Evolutionary conservation across 2,329 filamentous ascomycete species (phyloP).

Genomic region (Aspergillus sp.): DNA sequence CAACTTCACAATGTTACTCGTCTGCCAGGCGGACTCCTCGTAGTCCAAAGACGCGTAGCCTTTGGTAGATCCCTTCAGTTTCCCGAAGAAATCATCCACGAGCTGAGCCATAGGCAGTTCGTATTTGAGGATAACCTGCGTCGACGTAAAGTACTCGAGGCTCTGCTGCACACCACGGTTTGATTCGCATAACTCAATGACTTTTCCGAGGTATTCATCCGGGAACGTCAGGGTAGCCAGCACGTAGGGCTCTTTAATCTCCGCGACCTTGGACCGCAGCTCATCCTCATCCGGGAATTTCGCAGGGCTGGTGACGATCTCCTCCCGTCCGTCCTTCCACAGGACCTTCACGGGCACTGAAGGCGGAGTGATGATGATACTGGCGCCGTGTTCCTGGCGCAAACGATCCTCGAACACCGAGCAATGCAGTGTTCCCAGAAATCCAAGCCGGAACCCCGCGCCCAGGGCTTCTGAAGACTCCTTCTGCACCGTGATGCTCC

Average conservation of each 20-base stretch:
- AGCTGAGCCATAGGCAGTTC: slow-evolving; percentile 82
- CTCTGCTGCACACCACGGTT: slow-evolving; percentile 86
- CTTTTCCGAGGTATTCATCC: slow-evolving; percentile 88
- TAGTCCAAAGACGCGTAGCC: slow-evolving; percentile 96
- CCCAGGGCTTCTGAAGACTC: slow-evolving; percentile 92
- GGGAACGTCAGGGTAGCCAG: slow-evolving; percentile 84
- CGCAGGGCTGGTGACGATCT: slow-evolving; percentile 79
- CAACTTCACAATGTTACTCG: slow-evolving; percentile 79
- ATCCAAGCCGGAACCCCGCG: slow-evolving; percentile 90
- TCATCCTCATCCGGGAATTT: slow-evolving; percentile 77
- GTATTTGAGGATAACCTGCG: slow-evolving; percentile 93
- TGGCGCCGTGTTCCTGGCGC: slow-evolving; percentile 88
- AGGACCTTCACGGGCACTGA: slow-evolving; percentile 88
- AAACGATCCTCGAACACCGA: slow-evolving; percentile 98
- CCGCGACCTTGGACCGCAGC: slow-evolving; percentile 54
- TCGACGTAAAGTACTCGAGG: slow-evolving; percentile 85
- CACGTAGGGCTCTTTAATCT: slow-evolving; percentile 73
- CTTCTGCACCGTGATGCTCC: slow-evolving; percentile 90
- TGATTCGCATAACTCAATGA: slow-evolving; percentile 90
- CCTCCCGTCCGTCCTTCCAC: slow-evolving; percentile 73
- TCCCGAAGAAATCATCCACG: slow-evolving; percentile 96
- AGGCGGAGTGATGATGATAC: slow-evolving; percentile 94
- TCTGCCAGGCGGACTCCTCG: slow-evolving; percentile 86
- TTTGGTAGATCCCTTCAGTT: slow-evolving; percentile 88
- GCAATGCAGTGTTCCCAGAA: slow-evolving; percentile 94